These are phyloP conservation scores for Chimonanthus salicifolius DNA, from an alignment of 164 flowering plant species.

Conservation along the genomic window DNA sequence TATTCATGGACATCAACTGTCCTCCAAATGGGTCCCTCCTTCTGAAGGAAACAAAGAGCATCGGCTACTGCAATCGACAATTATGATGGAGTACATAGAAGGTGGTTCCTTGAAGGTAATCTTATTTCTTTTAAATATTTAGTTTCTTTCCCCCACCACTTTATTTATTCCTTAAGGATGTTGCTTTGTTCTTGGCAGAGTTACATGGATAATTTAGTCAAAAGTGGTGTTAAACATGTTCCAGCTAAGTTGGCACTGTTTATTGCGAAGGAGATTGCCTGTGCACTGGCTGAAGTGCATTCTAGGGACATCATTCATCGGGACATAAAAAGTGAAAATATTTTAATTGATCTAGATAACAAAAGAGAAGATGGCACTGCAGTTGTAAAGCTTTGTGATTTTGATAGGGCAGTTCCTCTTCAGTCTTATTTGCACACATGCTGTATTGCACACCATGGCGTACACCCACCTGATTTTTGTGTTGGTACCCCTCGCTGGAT, in stretches of 20 bases:
- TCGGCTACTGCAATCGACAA: constrained; percentile 53
- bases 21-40: constrained; percentile 57
- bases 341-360: constrained; percentile 66
- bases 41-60: constrained; percentile 40
- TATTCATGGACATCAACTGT: constrained; percentile 81
- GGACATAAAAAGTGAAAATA: constrained; percentile 88
- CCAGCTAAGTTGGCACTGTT: constrained; percentile 45
- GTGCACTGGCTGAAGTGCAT: constrained; percentile 74
- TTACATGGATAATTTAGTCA: constrained; percentile 47
- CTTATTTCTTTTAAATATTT: constrained; percentile 2
- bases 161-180: not conserved
- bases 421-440: constrained; percentile 71
- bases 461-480: constrained; percentile 79
- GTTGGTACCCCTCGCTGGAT: constrained; percentile 99
- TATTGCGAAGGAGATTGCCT: constrained; percentile 78
- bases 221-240: constrained; percentile 59
- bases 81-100: constrained; percentile 70
- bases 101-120: constrained; percentile 86
- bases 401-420: constrained; percentile 93
- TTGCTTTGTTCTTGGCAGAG: constrained; percentile 28
- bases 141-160: not conserved
- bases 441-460: constrained; percentile 78
- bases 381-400: constrained; percentile 87
- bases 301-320: constrained; percentile 85
- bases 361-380: constrained; percentile 63